Conservation (phyloP, 2,329 filamentous ascomycete genomes). For the Colletotrichum tropicale region DNA sequence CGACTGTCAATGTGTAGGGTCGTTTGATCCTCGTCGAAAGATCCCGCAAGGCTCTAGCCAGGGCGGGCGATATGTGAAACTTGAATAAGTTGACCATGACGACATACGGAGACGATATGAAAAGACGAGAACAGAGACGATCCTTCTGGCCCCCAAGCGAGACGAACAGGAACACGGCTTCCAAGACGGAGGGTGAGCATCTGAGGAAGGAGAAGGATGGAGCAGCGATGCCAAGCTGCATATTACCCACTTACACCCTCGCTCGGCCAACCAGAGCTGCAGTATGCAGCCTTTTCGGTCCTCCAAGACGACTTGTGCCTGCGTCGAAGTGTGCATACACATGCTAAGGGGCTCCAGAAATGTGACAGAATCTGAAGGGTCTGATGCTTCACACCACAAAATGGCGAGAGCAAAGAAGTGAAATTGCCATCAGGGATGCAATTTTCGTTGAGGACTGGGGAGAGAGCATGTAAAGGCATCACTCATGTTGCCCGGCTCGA, state of each 20-base stretch:
- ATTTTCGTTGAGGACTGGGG: not conserved
- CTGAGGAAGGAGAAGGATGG: not conserved
- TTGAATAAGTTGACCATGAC: not conserved
- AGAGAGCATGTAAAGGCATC: not conserved
- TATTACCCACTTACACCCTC: not conserved
- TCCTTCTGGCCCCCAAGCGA: not conserved
- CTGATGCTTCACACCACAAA: not conserved
- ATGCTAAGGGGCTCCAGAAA: not conserved
- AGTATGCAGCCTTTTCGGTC: not conserved
- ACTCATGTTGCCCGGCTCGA: not conserved
- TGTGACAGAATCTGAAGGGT: not conserved
- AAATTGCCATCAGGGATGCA: not conserved
- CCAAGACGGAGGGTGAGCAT: not conserved
- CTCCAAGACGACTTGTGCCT: constrained; percentile 2
- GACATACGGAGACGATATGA: not conserved
- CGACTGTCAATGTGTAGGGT: not conserved
- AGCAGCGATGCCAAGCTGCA: constrained; percentile 7
- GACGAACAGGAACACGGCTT: not conserved
- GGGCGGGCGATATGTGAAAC: not conserved
- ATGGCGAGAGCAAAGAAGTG: not conserved
- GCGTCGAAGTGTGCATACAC: constrained; percentile 4
- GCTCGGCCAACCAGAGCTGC: not conserved
- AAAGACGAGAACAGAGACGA: not conserved
- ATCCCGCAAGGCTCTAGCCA: not conserved
- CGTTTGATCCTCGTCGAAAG: not conserved